Evolutionary conservation across 2,329 filamentous ascomycete species (phyloP), one percentile per base, ranked within the genome.

Genomic region (Cryphonectria naterciae): DNA sequence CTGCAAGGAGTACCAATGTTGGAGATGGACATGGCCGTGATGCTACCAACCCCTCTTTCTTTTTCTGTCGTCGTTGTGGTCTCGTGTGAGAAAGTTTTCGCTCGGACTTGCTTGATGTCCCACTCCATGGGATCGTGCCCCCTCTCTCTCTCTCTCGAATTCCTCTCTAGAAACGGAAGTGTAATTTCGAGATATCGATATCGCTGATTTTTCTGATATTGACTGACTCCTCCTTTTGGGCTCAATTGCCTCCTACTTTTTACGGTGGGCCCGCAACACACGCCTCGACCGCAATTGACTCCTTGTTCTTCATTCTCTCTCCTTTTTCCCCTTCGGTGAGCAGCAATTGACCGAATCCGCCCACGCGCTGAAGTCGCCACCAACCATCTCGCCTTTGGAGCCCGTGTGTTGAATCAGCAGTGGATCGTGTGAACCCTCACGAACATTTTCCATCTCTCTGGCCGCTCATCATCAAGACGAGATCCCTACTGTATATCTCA

Each of bases 151-250:
- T 32, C 32, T 32, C 32, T 32, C 32, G 32, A 32, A 7, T 19
- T 32, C 25, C 28, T 58, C 28, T 32, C 54, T 58, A 35, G 25
- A 32, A 32, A 28, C 32, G 25, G 28, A 58, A 32, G 54, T 35
- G 54, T 32, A 58, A 58, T 58, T 58, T 58, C 54, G 54, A 58
- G 15, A 17, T 58, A 58, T 58, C 25, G 54, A 49, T 49, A 49
- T 49, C 46, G 46, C 46, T 32, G 25, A 32, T 32, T 32, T 32
- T 58, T 15, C 32, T 32, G 54, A 58, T 58, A 56, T 56, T 28
- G n/a, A 28, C 11, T 28, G n/a, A 54, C 52, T 56, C 52, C 52
- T 11, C 37, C 10, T 39, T 56, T 39, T 54, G 52, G 25, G 52
- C 52, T 10, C 46, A 10, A 49, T 49, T 54, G 25, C 52, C 52